phyloP scores from a whole-genome alignment of 306 rosid genomes.

The Cucumis sativus region DNA sequence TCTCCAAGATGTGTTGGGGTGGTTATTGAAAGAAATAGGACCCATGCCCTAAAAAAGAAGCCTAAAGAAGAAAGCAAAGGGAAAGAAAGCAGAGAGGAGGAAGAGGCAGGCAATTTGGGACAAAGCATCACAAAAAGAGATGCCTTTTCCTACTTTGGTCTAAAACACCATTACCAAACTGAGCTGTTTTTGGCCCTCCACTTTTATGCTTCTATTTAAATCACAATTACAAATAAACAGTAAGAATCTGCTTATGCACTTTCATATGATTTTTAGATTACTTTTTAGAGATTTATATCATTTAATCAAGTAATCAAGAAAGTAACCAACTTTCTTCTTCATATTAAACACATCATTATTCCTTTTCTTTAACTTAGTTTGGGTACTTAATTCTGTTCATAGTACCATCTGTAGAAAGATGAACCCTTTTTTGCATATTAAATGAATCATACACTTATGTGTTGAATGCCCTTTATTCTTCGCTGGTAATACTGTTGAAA shows the following conservation, averaged over 20 bases:
- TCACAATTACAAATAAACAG: background rate
- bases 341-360: background rate
- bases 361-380: background rate
- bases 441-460: background rate
- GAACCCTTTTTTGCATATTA: background rate
- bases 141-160: background rate
- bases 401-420: background rate
- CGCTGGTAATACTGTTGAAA: background rate
- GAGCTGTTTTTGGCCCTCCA: background rate
- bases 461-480: background rate
- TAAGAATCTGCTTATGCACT: background rate
- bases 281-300: background rate
- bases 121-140: background rate
- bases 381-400: background rate
- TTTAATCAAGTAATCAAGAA: background rate
- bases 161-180: background rate
- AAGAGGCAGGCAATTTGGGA: background rate
- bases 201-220: background rate
- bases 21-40: background rate
- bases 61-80: background rate
- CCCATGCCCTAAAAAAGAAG: background rate
- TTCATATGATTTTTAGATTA: background rate
- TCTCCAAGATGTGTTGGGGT: background rate
- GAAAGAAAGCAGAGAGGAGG: background rate
- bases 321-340: constrained; percentile 1